phyloP scores from a whole-genome alignment of 805 yeast genomes.

The Komagataella ulmi region DNA sequence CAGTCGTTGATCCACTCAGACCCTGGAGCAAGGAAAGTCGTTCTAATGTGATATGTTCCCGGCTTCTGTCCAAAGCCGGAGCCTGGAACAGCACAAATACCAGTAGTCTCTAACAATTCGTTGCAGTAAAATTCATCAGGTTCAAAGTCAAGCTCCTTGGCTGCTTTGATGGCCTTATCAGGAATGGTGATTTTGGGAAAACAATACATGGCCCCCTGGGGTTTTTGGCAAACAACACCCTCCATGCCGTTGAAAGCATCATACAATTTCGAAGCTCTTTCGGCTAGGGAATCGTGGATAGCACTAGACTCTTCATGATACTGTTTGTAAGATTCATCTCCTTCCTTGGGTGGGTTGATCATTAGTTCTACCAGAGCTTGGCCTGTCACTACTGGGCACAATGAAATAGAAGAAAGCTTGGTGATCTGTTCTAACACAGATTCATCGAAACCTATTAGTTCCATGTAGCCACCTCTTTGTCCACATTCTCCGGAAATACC shows the following conservation, averaged over 20 bases:
- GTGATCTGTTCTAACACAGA: constrained; percentile 60
- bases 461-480: constrained; percentile 99
- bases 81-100: constrained; percentile 97
- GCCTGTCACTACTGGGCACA: constrained; percentile 92
- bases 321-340: constrained; percentile 59
- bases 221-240: constrained; percentile 75
- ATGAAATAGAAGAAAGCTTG: constrained; percentile 80
- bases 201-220: constrained; percentile 96
- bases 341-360: constrained; percentile 80
- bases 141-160: constrained; percentile 37
- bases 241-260: constrained; percentile 65
- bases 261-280: constrained; percentile 53
- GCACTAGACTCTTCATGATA: constrained; percentile 49
- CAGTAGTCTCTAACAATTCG: constrained; percentile 72
- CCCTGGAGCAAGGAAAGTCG: constrained; percentile 95
- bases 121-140: constrained; percentile 88
- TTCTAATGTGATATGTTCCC: constrained; percentile 86
- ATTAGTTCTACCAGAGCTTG: constrained; percentile 88
- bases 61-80: constrained; percentile 90
- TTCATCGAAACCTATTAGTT: constrained; percentile 63
- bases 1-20: constrained; percentile 74
- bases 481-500: constrained; percentile 99
- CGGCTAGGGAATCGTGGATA: constrained; percentile 48
- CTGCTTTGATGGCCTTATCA: constrained; percentile 46
- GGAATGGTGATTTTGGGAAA: constrained; percentile 72